Evolutionary conservation across 306 rosid genomes (phyloP).

Genomic region (Styphnolobium japonicum): DNA sequence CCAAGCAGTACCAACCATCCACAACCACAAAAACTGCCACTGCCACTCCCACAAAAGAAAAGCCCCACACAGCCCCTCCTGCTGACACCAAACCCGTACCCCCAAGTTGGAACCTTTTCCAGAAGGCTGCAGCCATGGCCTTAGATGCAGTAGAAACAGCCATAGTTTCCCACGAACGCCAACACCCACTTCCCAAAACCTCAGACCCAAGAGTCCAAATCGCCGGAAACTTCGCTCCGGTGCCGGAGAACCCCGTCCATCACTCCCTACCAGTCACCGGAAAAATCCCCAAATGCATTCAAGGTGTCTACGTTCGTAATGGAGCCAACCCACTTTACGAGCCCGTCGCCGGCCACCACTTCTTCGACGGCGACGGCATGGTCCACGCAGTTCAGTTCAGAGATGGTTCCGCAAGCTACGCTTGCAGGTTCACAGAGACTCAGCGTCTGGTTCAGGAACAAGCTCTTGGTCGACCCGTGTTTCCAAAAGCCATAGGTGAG

Average conservation of each 20-base stretch:
- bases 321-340: constrained; percentile 92
- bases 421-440: constrained; percentile 89
- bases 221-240: constrained; percentile 93
- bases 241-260: constrained; percentile 53
- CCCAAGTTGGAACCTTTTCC: constrained; percentile 49
- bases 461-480: constrained; percentile 65
- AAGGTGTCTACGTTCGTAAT: constrained; percentile 81
- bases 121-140: constrained; percentile 57
- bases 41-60: constrained; percentile 11
- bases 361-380: constrained; percentile 99
- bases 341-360: constrained; percentile 87
- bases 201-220: constrained; percentile 90
- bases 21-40: not conserved
- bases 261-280: constrained; percentile 55
- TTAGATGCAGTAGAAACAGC: constrained; percentile 61
- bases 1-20: constrained; percentile 39
- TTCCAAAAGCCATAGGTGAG: constrained; percentile 94
- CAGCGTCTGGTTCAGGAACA: constrained; percentile 67
- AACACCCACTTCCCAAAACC: constrained; percentile 76
- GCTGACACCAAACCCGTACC: not conserved
- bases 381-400: constrained; percentile 73
- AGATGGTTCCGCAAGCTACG: constrained; percentile 52
- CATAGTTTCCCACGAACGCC: constrained; percentile 46
- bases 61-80: not conserved
- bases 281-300: constrained; percentile 68